Base-by-base conservation (phyloP, 805 yeast genomes). In the Tetrapisispora namnaoensis region DNA sequence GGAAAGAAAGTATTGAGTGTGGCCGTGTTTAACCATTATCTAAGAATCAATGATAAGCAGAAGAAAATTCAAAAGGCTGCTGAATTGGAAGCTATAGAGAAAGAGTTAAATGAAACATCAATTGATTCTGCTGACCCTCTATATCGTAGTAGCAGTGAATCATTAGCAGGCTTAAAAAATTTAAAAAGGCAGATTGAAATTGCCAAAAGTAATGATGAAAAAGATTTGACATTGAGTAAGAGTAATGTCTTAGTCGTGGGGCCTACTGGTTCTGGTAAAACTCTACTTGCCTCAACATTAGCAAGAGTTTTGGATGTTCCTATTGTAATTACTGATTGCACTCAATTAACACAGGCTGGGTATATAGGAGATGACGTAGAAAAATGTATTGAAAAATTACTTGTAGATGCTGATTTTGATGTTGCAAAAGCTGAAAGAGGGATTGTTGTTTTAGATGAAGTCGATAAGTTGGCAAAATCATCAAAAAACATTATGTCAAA, bases 321-420 rank as follows among this genome's bases (percentile, higher is more conserved):
- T 2, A 73, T 78, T 37, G 74, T 80, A 0, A 78, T 79, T 14
- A 77, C 79, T 6, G 83, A 79, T 55, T 79, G 83, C 57, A 79
- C 84, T 0, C 76, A 80, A 41, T 56, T 79, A 50, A 79, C 84
- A 0, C 83, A 79, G 55, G 82, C 83, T 0, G 84, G 84, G 7
- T 79, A 79, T 55, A 77, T 79, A 41, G 84, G 84, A 22, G 83
- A 79, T 51, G 83, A 79, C 60, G 80, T 77, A 17, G 83, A 79
- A 51, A 65, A 73, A 30, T 78, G 83, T 53, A 70, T 79, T 22
- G 78, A 76, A 57, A 69, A 80, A 49, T 62, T 79, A 20, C 60
- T 78, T 44, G 73, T 72, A 2, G 72, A 67, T 52, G 72, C 82
- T 3, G 74, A 73, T 40, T 76, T 71, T 53, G 78, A 78, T 54